Percentiles rank a stretch among this genome's conserved stretches.
Evolutionary conservation across 495 filamentous ascomycete species (phyloP).

Genomic region (Penicillium psychrofluorescens): DNA sequence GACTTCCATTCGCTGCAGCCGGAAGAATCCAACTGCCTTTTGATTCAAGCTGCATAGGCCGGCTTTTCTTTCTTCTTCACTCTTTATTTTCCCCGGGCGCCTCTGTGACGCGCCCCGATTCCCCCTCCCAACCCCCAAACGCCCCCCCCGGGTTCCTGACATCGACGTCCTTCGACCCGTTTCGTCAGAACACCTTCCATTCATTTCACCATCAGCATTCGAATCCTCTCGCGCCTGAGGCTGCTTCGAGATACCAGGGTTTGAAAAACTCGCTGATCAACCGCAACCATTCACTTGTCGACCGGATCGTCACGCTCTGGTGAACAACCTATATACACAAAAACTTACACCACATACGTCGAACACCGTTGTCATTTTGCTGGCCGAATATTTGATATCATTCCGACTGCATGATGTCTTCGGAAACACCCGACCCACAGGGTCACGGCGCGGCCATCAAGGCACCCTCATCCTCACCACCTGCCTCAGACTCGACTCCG

Average conservation of each 20-base stretch:
- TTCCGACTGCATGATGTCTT: constrained; percentile 27
- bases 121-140: constrained; percentile 13
- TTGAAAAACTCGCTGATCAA: constrained; percentile 13
- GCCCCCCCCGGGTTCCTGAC: constrained; percentile 19
- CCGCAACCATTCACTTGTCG: constrained; percentile 22
- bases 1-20: constrained; percentile 2
- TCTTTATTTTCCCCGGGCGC: constrained; percentile 25
- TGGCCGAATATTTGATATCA: background rate
- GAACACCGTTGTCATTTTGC: background rate
- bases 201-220: constrained; percentile 18
- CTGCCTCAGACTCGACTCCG: constrained; percentile 26
- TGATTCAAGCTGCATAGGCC: constrained; percentile 35
- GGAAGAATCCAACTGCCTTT: constrained; percentile 10
- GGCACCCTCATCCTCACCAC: constrained; percentile 24
- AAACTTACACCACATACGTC: background rate
- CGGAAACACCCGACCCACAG: constrained; percentile 29
- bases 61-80: constrained; percentile 24
- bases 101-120: constrained; percentile 36
- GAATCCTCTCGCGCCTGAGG: constrained; percentile 34
- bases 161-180: constrained; percentile 14
- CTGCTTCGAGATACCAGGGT: constrained; percentile 29
- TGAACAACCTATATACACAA: background rate
- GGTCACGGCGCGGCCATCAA: constrained; percentile 17
- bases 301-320: constrained; percentile 28
- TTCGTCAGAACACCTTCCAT: constrained; percentile 21